Percentiles rank a stretch among this genome's conserved stretches.
Conservation (phyloP, 208 protist genomes). For the Herpetomonas samuelpessoai region DNA sequence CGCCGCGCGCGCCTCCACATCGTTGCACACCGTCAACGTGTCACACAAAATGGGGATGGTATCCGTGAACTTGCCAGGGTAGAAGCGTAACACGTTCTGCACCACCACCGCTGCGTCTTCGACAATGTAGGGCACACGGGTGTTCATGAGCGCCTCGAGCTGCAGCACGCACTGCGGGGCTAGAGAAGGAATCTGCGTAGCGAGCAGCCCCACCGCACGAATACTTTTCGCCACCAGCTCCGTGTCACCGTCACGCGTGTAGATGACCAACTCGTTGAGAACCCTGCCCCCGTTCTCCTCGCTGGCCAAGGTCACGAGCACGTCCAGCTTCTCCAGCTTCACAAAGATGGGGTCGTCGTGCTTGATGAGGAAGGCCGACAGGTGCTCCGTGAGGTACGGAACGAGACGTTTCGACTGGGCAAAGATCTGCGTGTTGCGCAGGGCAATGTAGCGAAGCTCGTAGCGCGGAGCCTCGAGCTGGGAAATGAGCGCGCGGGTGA, state of each 20-base stretch:
- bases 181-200: constrained; percentile 93
- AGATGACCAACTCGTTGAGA: constrained; percentile 94
- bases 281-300: constrained; percentile 86
- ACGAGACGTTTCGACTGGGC: constrained; percentile 78
- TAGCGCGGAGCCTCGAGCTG: constrained; percentile 68
- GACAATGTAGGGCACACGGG: constrained; percentile 96
- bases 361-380: constrained; percentile 97
- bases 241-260: constrained; percentile 94
- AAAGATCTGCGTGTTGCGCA: constrained; percentile 97
- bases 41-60: constrained; percentile 94
- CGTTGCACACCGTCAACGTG: constrained; percentile 95
- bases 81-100: constrained; percentile 96
- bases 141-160: constrained; percentile 94
- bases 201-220: constrained; percentile 94
- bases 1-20: constrained; percentile 94
- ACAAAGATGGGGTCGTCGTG: constrained; percentile 99
- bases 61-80: constrained; percentile 92
- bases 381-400: constrained; percentile 60
- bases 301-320: constrained; percentile 94
- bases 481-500: constrained; percentile 89
- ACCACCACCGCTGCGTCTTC: constrained; percentile 98
- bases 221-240: constrained; percentile 97
- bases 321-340: constrained; percentile 98
- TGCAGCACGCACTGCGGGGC: constrained; percentile 93
- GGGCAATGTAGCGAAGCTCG: constrained; percentile 97